phyloP scores from a whole-genome alignment of 441 rosid species.

The Adansonia gregorii region DNA sequence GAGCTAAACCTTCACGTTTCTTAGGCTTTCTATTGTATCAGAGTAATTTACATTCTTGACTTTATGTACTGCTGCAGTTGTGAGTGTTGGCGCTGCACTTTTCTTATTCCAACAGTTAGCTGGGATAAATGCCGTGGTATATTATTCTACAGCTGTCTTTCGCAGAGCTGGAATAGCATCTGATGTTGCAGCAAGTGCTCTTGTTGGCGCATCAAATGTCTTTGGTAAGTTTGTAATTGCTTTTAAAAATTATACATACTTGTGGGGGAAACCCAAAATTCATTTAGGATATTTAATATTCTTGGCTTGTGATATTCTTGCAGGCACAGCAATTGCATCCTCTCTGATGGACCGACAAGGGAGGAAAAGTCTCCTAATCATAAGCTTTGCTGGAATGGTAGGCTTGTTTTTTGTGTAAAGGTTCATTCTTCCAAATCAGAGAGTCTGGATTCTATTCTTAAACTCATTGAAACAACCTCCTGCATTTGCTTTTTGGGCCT shows the following conservation, averaged over 20 bases:
- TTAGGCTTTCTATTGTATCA: slow-evolving; percentile 1
- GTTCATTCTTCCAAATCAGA: slow-evolving; percentile 9
- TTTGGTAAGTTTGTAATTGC: slow-evolving; percentile 53
- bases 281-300: slow-evolving; percentile 12
- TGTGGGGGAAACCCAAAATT: background rate
- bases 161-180: slow-evolving; percentile 90
- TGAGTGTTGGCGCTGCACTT: slow-evolving; percentile 95
- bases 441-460: slow-evolving; percentile 1
- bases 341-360: slow-evolving; percentile 98
- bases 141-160: slow-evolving; percentile 95
- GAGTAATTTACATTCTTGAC: slow-evolving; percentile 10
- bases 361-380: slow-evolving; percentile 86
- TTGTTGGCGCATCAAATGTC: slow-evolving; percentile 97
- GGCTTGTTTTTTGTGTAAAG: background rate
- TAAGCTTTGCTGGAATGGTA: slow-evolving; percentile 96
- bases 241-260: background rate
- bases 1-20: background rate
- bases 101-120: slow-evolving; percentile 98
- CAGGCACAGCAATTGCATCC: slow-evolving; percentile 95
- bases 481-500: slow-evolving; percentile 20
- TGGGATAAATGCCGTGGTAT: slow-evolving; percentile 98
- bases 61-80: slow-evolving; percentile 61
- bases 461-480: slow-evolving; percentile 13
- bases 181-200: slow-evolving; percentile 98
- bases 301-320: slow-evolving; percentile 25